Percentiles rank a stretch among this genome's conserved stretches.
These are phyloP conservation scores for Phaffia tasmanica DNA, from an alignment of 768 basidiomycete genomes.

Conservation along the genomic window DNA sequence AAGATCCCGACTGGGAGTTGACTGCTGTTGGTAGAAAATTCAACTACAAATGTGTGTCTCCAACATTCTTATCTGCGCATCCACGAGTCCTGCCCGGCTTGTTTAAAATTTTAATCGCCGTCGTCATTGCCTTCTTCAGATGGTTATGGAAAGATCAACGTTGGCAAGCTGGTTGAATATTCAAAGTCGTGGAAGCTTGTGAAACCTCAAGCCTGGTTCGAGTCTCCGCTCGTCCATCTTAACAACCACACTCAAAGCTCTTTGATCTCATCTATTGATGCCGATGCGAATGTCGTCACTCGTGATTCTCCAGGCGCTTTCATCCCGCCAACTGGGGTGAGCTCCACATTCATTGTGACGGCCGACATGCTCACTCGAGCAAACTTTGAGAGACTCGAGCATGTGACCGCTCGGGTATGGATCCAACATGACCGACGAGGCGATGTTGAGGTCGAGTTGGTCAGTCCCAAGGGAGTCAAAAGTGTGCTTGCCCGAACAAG, in stretches of 20 bases:
- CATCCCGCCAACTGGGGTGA: slow-evolving; percentile 57
- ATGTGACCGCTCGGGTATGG: slow-evolving; percentile 85
- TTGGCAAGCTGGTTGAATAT: slow-evolving; percentile 63
- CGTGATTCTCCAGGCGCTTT: slow-evolving; percentile 28
- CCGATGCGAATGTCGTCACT: background rate
- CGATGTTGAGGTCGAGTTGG: slow-evolving; percentile 81
- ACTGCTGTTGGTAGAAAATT: slow-evolving; percentile 58
- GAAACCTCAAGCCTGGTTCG: slow-evolving; percentile 87
- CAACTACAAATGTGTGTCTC: slow-evolving; percentile 62
- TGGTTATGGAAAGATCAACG: slow-evolving; percentile 83
- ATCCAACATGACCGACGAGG: slow-evolving; percentile 77
- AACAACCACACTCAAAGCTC: slow-evolving; percentile 23
- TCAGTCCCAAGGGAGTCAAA: slow-evolving; percentile 71
- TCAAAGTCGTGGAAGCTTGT: slow-evolving; percentile 74
- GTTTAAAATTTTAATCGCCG: background rate
- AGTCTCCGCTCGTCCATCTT: slow-evolving; percentile 51
- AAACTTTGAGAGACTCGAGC: slow-evolving; percentile 83
- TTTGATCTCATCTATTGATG: slow-evolving; percentile 37
- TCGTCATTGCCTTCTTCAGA: slow-evolving; percentile 35
- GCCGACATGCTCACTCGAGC: slow-evolving; percentile 53
- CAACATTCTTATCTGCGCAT: background rate
- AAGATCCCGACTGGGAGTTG: slow-evolving; percentile 87
- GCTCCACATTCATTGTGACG: slow-evolving; percentile 55
- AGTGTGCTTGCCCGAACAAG: slow-evolving; percentile 72
- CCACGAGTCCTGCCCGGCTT: background rate